Evolutionary conservation across 2,329 filamentous ascomycete genomes (phyloP).

Genomic region (Cytospora piceicola): DNA sequence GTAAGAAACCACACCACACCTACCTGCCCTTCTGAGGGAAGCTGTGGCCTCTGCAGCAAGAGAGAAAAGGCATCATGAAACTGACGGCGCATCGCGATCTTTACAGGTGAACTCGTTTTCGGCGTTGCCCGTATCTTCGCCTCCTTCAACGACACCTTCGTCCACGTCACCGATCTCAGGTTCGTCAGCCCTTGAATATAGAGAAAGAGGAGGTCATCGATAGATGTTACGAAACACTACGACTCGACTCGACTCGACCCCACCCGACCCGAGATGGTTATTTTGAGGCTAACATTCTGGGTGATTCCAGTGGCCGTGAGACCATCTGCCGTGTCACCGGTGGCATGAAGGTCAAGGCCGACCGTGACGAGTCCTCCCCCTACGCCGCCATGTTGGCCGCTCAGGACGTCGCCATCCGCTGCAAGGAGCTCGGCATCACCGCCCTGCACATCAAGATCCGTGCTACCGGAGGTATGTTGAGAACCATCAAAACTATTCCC

Average conservation of each 20-base stretch:
- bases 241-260: not conserved
- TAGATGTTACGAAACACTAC: not conserved
- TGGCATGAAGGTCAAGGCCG: conserved; percentile 99
- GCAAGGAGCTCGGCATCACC: conserved; percentile 74
- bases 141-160: conserved; percentile 91
- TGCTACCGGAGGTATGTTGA: conserved; percentile 85
- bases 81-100: conserved; percentile 33
- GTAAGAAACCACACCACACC: conserved; percentile 56
- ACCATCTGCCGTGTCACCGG: conserved; percentile 99
- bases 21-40: not conserved
- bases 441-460: conserved; percentile 99
- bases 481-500: not conserved
- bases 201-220: conserved; percentile 15
- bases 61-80: conserved; percentile 3
- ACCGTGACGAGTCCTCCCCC: conserved; percentile 99
- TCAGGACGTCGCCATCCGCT: conserved; percentile 92
- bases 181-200: conserved; percentile 52
- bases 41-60: not conserved
- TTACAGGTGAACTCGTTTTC: conserved; percentile 89
- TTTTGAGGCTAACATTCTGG: conserved; percentile 65
- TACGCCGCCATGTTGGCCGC: conserved; percentile 99
- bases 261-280: conserved; percentile 18
- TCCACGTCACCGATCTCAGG: conserved; percentile 99
- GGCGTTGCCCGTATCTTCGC: conserved; percentile 98
- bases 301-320: conserved; percentile 92